A percentile compares a stretch with the other conserved stretches of the same genome.
phyloP scores from a whole-genome alignment of 108 stramenopile genomes.

The Discostella pseudostelligera region DNA sequence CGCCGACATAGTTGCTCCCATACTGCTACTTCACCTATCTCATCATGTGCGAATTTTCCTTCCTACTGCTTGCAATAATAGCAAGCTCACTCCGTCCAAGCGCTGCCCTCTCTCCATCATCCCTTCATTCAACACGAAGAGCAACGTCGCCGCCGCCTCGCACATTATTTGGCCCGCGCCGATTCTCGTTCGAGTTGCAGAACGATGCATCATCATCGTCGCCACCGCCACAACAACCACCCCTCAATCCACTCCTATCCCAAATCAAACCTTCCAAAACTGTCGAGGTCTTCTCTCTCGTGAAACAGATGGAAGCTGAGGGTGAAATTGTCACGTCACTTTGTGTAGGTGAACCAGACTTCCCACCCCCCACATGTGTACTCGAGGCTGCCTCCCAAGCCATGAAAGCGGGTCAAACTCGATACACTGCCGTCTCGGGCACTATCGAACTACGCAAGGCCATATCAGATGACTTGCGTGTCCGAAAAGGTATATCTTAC shows the following conservation, averaged over 20 bases:
- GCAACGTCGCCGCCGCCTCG: too few relatives aligned
- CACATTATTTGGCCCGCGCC: not conserved
- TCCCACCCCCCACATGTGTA: slow-evolving; percentile 83
- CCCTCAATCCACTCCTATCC: slow-evolving; percentile 67
- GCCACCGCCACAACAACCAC: slow-evolving; percentile 5
- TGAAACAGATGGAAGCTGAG: slow-evolving; percentile 82
- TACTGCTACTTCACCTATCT: too few relatives aligned
- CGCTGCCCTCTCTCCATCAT: too few relatives aligned
- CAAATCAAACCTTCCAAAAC: slow-evolving; percentile 77
- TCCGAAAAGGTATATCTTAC: slow-evolving; percentile 85
- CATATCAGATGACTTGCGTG: slow-evolving; percentile 81
- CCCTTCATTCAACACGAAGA: too few relatives aligned
- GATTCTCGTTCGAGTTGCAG: slow-evolving; percentile 1
- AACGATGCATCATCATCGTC: slow-evolving; percentile 10
- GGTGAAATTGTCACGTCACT: slow-evolving; percentile 84
- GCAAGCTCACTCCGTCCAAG: too few relatives aligned
- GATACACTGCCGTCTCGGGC: slow-evolving; percentile 95
- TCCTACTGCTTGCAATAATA: too few relatives aligned
- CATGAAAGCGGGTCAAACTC: slow-evolving; percentile 66
- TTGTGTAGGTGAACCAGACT: slow-evolving; percentile 98
- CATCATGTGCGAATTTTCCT: too few relatives aligned
- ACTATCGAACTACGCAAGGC: slow-evolving; percentile 80
- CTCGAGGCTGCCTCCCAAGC: slow-evolving; percentile 80
- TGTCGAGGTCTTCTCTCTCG: slow-evolving; percentile 79
- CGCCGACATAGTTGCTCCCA: too few relatives aligned